Evolutionary conservation across 805 yeast species (phyloP).

Genomic region (Candida taoyuanica): DNA sequence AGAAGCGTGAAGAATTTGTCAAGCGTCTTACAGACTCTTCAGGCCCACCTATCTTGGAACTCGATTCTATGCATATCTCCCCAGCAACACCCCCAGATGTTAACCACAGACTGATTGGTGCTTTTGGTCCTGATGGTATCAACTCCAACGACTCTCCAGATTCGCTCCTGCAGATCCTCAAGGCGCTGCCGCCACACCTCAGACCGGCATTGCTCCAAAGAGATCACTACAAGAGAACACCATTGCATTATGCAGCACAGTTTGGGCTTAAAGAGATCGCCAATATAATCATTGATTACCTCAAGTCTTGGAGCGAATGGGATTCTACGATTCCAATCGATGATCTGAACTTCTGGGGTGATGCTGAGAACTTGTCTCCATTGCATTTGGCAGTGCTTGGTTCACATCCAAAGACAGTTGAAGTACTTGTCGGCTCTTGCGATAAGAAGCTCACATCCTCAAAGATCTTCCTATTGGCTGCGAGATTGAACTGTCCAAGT

Average conservation of each 20-base stretch:
- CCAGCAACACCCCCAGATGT: conserved; percentile 54
- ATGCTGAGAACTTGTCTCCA: conserved; percentile 73
- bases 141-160: conserved; percentile 53
- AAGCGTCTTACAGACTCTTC: conserved; percentile 4
- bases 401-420: conserved; percentile 72
- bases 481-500: conserved; percentile 54
- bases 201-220: conserved; percentile 54
- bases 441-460: conserved; percentile 43
- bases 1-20: conserved; percentile 17
- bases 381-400: conserved; percentile 80
- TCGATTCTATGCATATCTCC: conserved; percentile 16
- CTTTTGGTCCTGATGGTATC: conserved; percentile 60
- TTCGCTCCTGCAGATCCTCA: conserved; percentile 57
- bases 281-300: conserved; percentile 47
- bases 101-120: conserved; percentile 42
- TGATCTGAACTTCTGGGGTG: conserved; percentile 56
- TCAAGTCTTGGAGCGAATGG: conserved; percentile 58
- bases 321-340: conserved; percentile 49
- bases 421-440: conserved; percentile 48
- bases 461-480: conserved; percentile 53
- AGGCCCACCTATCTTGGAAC: conserved; percentile 9
- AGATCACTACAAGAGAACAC: conserved; percentile 78
- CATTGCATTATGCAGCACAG: conserved; percentile 86
- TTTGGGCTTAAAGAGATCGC: conserved; percentile 72
- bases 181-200: conserved; percentile 48